Percentiles rank a stretch among this genome's conserved stretches.
Conservation (phyloP, 140 eudicot genomes). For the Anethum foeniculum region DNA sequence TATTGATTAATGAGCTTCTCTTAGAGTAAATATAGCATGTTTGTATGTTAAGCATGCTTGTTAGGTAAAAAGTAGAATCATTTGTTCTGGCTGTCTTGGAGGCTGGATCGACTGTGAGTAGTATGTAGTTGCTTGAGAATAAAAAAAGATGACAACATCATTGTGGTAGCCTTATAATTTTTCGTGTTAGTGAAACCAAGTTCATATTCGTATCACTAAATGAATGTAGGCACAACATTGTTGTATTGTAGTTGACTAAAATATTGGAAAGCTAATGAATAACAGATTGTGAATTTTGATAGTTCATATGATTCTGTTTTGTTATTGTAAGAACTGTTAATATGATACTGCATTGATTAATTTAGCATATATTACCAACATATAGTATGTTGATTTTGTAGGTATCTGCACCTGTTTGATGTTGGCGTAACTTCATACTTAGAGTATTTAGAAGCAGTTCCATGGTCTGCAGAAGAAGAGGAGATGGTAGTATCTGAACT, state of each 20-base stretch:
- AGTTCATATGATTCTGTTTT: neutral
- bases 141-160: neutral
- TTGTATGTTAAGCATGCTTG: neutral
- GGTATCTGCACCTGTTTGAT: slow-evolving; percentile 82
- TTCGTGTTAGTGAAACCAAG: neutral
- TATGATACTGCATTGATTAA: neutral
- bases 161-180: neutral
- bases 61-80: neutral
- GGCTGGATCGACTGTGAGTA: neutral
- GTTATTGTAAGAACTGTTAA: neutral
- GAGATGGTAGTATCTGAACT: slow-evolving; percentile 55
- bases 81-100: neutral
- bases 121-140: neutral
- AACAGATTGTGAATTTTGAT: neutral
- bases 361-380: neutral
- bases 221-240: neutral
- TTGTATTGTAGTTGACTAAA: neutral
- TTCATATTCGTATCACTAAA: neutral
- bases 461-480: slow-evolving; percentile 95
- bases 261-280: neutral
- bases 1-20: neutral
- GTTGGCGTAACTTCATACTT: slow-evolving; percentile 67
- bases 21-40: neutral
- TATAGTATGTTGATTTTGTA: slow-evolving; percentile 16
- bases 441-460: slow-evolving; percentile 79